phyloP scores from a whole-genome alignment of 1,284 basidiomycete species.

The Trichosporon ovoides region DNA sequence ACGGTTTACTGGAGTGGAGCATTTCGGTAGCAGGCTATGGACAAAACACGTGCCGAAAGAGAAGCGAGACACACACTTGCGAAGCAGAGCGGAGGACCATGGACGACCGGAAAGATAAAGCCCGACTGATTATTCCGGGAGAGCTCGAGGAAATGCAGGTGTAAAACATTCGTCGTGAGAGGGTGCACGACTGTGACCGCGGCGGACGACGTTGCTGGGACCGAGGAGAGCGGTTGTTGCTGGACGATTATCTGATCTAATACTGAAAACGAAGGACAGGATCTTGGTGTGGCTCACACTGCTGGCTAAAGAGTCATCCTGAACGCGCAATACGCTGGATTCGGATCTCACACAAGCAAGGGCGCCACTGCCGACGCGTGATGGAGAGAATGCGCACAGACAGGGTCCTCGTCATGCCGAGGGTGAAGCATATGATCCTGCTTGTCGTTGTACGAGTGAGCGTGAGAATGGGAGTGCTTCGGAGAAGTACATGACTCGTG shows the following conservation, averaged over 20 bases:
- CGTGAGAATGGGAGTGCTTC: too few relatives aligned
- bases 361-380: neutral
- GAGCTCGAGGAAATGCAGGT: neutral
- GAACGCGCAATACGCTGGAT: neutral
- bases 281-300: neutral
- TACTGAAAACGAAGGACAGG: too few relatives aligned
- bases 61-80: too few relatives aligned
- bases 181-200: too few relatives aligned
- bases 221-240: too few relatives aligned
- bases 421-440: neutral
- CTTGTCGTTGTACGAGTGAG: neutral
- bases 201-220: too few relatives aligned
- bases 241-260: too few relatives aligned
- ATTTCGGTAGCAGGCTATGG: neutral
- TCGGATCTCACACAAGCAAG: neutral
- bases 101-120: too few relatives aligned
- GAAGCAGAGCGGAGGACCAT: too few relatives aligned
- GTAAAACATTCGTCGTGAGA: too few relatives aligned
- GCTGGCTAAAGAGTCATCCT: neutral
- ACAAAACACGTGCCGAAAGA: neutral
- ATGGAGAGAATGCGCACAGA: neutral
- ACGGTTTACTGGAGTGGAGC: neutral
- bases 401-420: neutral
- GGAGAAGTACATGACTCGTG: too few relatives aligned
- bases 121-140: too few relatives aligned